Percentiles rank a stretch among this genome's conserved stretches.
phyloP scores from a whole-genome alignment of 768 basidiomycete genomes.

The Kockovaella imperatae region DNA sequence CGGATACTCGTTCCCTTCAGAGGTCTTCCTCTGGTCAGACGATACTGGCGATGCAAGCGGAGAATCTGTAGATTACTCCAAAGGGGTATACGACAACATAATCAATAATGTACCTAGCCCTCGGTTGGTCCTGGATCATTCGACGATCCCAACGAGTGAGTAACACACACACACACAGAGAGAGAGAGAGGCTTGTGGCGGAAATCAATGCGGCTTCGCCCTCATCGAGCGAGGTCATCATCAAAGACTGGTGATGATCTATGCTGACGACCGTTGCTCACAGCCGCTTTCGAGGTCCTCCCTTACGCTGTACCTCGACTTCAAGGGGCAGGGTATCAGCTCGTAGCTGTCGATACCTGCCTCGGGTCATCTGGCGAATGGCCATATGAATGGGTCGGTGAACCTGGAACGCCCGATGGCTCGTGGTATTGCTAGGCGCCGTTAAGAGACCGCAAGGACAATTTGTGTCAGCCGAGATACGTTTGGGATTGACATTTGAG shows the following conservation, averaged over 20 bases:
- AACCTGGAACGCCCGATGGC: constrained; percentile 32
- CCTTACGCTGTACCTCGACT: constrained; percentile 28
- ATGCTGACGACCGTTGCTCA: too few relatives aligned
- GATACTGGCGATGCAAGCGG: constrained; percentile 35
- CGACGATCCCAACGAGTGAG: constrained; percentile 22
- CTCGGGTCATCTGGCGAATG: constrained; percentile 37
- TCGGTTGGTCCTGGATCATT: constrained; percentile 34
- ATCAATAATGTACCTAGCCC: constrained; percentile 22
- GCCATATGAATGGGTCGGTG: constrained; percentile 39
- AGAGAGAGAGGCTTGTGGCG: too few relatives aligned
- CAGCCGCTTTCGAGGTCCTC: constrained; percentile 28
- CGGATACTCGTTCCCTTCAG: not conserved
- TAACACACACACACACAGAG: not conserved
- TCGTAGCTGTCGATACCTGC: constrained; percentile 44
- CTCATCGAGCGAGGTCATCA: not conserved
- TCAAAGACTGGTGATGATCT: not conserved
- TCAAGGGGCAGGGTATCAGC: constrained; percentile 26
- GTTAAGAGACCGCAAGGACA: too few relatives aligned
- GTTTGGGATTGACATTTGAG: too few relatives aligned
- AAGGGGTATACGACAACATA: constrained; percentile 24
- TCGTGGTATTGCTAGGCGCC: constrained; percentile 34
- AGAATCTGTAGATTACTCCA: constrained; percentile 18
- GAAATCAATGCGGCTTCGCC: too few relatives aligned
- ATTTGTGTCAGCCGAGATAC: too few relatives aligned
- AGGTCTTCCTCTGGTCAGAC: constrained; percentile 39